phyloP scores from a whole-genome alignment of 495 filamentous ascomycete species.

The Symbiotaphrina buchneri region DNA sequence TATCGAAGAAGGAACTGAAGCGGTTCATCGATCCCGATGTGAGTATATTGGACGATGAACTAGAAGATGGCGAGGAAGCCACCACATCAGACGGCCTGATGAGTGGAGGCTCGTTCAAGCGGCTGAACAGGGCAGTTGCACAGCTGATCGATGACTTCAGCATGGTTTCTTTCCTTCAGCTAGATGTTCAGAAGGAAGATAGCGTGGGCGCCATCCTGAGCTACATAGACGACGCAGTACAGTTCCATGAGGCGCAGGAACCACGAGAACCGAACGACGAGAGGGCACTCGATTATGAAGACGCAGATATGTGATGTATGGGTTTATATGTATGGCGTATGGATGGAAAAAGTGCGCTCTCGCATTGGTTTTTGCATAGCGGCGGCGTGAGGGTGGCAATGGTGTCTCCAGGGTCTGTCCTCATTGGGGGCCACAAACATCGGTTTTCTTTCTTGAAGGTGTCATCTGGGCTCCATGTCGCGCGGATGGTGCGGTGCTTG shows the following conservation, averaged over 20 bases:
- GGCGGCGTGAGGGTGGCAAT: too few relatives aligned
- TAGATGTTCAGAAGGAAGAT: conserved; percentile 83
- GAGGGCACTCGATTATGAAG: conserved; percentile 41
- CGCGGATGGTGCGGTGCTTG: too few relatives aligned
- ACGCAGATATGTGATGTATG: conserved; percentile 9
- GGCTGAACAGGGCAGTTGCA: conserved; percentile 66
- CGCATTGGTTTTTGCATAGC: conserved; percentile 9
- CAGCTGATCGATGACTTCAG: conserved; percentile 87
- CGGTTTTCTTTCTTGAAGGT: too few relatives aligned
- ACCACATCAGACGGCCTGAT: conserved; percentile 40
- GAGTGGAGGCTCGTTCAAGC: conserved; percentile 55
- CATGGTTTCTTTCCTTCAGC: conserved; percentile 84
- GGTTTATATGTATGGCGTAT: too few relatives aligned
- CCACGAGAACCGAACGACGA: conserved; percentile 69
- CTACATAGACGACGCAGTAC: conserved; percentile 91
- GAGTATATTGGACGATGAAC: conserved; percentile 50
- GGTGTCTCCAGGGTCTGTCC: conserved; percentile 30
- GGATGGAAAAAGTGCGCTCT: too few relatives aligned
- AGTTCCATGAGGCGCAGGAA: conserved; percentile 91
- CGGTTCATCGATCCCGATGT: conserved; percentile 69
- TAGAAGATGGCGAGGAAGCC: conserved; percentile 20
- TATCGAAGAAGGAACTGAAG: conserved; percentile 65
- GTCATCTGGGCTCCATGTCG: too few relatives aligned
- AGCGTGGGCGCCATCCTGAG: conserved; percentile 80
- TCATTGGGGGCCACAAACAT: conserved; percentile 40